Conservation (phyloP, 1,139 yeast genomes). For the Saccharomyces hybrid region DNA sequence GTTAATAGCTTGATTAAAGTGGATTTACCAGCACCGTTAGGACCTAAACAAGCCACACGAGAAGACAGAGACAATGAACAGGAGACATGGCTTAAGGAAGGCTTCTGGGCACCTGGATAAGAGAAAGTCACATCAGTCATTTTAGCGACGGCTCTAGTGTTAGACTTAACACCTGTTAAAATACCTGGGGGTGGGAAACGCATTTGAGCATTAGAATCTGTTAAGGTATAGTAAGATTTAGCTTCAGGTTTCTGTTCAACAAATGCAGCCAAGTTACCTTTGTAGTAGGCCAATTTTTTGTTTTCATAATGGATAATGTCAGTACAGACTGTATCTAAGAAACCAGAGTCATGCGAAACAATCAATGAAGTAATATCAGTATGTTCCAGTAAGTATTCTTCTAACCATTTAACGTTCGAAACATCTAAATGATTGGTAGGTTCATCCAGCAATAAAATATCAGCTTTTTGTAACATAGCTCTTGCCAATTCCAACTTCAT, state of each 20-base stretch:
- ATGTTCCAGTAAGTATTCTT: constrained; percentile 74
- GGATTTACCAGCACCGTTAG: constrained; percentile 98
- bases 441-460: constrained; percentile 88
- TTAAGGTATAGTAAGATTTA: constrained; percentile 89
- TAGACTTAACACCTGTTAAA: constrained; percentile 90
- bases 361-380: constrained; percentile 87
- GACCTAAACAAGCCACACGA: constrained; percentile 93
- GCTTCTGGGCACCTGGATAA: constrained; percentile 84
- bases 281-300: constrained; percentile 89
- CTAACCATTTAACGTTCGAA: constrained; percentile 85
- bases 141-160: constrained; percentile 91
- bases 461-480: constrained; percentile 98
- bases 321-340: constrained; percentile 91
- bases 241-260: constrained; percentile 94
- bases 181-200: constrained; percentile 98
- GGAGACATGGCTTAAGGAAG: constrained; percentile 71
- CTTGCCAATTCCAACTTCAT: constrained; percentile 97
- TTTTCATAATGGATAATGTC: constrained; percentile 95
- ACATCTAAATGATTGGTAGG: constrained; percentile 99
- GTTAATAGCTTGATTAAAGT: constrained; percentile 89
- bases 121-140: constrained; percentile 78
- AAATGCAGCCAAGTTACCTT: constrained; percentile 90
- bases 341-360: constrained; percentile 97
- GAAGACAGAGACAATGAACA: constrained; percentile 87
- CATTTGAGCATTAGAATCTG: constrained; percentile 91